Conservation (phyloP, 2,329 filamentous ascomycete genomes). For the Calonectria multiphialidica region DNA sequence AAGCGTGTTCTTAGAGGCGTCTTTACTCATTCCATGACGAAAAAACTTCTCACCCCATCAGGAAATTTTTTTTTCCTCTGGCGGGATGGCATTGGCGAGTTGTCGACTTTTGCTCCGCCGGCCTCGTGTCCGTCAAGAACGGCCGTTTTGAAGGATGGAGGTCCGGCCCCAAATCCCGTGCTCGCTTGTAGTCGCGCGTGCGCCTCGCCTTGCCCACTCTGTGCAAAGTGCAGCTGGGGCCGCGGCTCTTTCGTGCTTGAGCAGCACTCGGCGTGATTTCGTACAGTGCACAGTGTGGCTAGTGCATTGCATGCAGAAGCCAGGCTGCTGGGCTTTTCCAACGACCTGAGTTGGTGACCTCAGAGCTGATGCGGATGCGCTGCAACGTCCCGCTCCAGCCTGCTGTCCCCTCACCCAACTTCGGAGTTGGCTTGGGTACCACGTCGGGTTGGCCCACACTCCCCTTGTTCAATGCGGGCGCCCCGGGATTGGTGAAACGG, state of each 20-base stretch:
- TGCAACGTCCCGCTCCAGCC: constrained; percentile 45
- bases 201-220: constrained; percentile 24
- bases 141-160: constrained; percentile 30
- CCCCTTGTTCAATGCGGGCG: constrained; percentile 45
- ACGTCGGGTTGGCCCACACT: constrained; percentile 39
- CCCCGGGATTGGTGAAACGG: constrained; percentile 66
- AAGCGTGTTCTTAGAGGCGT: constrained; percentile 38
- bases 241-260: constrained; percentile 23
- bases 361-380: constrained; percentile 33
- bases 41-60: constrained; percentile 33
- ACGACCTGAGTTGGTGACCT: constrained; percentile 27
- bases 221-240: constrained; percentile 10
- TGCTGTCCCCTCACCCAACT: constrained; percentile 34
- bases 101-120: constrained; percentile 20
- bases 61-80: constrained; percentile 30
- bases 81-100: constrained; percentile 9
- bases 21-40: constrained; percentile 35
- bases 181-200: constrained; percentile 14
- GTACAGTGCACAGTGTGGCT: constrained; percentile 36
- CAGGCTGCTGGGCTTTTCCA: constrained; percentile 25
- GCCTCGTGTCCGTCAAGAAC: constrained; percentile 34
- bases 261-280: constrained; percentile 18
- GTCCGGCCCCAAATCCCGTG: constrained; percentile 25
- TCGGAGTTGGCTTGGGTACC: constrained; percentile 34
- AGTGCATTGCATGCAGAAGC: constrained; percentile 33